A percentile compares a stretch with the other conserved stretches of the same genome.
Conservation (phyloP, 352 stramenopile genomes). For the Phytophthora fragariaefolia region DNA sequence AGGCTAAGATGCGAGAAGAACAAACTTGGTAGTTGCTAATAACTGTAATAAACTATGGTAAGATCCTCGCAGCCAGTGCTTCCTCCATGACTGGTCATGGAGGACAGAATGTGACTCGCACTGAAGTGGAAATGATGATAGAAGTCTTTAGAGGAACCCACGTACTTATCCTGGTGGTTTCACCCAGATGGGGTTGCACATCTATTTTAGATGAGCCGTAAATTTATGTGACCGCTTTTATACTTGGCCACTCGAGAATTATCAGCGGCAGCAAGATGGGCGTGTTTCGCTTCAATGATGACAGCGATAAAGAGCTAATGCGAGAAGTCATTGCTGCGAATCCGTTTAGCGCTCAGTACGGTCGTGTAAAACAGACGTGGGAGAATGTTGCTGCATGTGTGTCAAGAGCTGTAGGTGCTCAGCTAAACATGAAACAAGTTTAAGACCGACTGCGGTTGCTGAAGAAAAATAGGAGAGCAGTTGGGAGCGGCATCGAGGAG, state of each 20-base stretch:
- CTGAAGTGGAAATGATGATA: not conserved
- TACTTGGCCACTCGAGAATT: not conserved
- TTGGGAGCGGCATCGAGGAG: constrained; percentile 3
- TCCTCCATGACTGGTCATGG: too few species aligned
- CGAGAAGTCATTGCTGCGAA: not conserved
- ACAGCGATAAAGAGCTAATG: not conserved
- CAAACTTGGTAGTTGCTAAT: too few species aligned
- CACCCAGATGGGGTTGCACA: not conserved
- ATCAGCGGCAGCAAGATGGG: not conserved
- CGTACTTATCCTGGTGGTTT: not conserved
- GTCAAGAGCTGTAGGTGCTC: not conserved
- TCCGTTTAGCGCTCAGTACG: not conserved
- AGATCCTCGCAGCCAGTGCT: too few species aligned
- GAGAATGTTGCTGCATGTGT: not conserved
- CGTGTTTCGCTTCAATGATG: not conserved
- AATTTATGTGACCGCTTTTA: not conserved
- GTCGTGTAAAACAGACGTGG: not conserved
- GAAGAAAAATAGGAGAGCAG: constrained; percentile 1
- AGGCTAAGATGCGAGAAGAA: not conserved
- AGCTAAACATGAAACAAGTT: not conserved
- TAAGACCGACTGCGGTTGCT: constrained; percentile 1
- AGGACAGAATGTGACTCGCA: too few species aligned
- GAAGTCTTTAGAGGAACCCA: not conserved
- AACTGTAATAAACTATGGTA: too few species aligned
- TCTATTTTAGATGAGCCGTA: constrained; percentile 1